Conservation (phyloP, 148 eudicot species). For the Rhododendron mucronatum region DNA sequence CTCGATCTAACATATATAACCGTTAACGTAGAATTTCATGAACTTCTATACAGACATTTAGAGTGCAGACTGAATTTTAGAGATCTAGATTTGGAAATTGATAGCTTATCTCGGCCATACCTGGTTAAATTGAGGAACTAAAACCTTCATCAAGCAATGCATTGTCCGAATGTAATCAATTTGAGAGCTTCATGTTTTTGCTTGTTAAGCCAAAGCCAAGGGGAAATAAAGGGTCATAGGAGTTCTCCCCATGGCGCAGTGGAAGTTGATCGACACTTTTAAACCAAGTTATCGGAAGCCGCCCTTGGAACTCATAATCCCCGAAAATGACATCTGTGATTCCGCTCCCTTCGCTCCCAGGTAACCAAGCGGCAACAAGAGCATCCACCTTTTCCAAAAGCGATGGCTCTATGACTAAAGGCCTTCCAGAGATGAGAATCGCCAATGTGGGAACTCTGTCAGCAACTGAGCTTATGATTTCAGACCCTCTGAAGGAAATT, state of each 20-base stretch:
- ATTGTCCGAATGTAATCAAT: slow-evolving; percentile 2
- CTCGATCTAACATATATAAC: no score
- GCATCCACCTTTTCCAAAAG: slow-evolving; percentile 72
- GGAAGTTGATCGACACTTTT: slow-evolving; percentile 75
- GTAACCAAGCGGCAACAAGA: slow-evolving; percentile 87
- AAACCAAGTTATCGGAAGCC: slow-evolving; percentile 80
- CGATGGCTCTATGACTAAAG: slow-evolving; percentile 63
- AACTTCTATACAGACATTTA: not conserved
- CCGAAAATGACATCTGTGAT: slow-evolving; percentile 81
- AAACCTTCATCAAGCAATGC: not conserved
- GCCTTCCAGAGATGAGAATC: slow-evolving; percentile 79
- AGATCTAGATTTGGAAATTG: not conserved
- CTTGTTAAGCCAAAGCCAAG: slow-evolving; percentile 74
- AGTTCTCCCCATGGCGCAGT: slow-evolving; percentile 34
- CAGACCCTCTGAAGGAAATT: slow-evolving; percentile 68
- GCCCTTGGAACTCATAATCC: slow-evolving; percentile 70
- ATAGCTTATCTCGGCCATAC: not conserved
- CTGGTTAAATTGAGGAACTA: not conserved
- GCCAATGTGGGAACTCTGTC: slow-evolving; percentile 66
- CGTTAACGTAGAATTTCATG: no score
- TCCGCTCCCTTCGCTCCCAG: slow-evolving; percentile 88
- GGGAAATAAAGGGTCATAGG: slow-evolving; percentile 73
- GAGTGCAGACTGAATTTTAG: not conserved
- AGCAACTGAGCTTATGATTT: slow-evolving; percentile 51
- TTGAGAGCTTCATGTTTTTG: slow-evolving; percentile 16